phyloP scores from a whole-genome alignment of 805 yeast genomes.

The Saccharomycopsis vini region DNA sequence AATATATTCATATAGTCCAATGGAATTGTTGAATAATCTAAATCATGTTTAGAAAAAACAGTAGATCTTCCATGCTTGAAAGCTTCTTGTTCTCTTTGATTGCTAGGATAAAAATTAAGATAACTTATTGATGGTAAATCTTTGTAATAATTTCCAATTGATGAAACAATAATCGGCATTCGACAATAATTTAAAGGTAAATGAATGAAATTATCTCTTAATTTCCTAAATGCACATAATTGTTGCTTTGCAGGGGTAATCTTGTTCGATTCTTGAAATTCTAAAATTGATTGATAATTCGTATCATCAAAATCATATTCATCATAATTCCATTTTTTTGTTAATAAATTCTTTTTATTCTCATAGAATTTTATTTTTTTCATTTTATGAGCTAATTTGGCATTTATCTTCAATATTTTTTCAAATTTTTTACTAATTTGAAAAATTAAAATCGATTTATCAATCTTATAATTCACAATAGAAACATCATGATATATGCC shows the following conservation, averaged over 20 bases:
- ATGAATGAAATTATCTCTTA: conserved; percentile 12
- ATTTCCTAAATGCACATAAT: conserved; percentile 1
- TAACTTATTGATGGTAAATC: conserved; percentile 15
- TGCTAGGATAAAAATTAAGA: conserved; percentile 4
- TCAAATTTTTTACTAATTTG: conserved; percentile 16
- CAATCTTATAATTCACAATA: conserved; percentile 2
- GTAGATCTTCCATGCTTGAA: conserved; percentile 36
- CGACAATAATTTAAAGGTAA: conserved; percentile 17
- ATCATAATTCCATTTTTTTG: conserved; percentile 37
- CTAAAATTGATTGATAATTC: conserved; percentile 20
- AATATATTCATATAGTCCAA: conserved; percentile 58
- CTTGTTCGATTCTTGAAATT: not conserved
- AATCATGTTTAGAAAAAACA: conserved; percentile 30
- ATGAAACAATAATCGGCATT: conserved; percentile 13
- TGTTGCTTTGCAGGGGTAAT: not conserved
- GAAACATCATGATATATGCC: not conserved
- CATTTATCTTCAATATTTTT: conserved; percentile 15
- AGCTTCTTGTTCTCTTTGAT: conserved; percentile 20
- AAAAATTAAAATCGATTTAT: conserved; percentile 9
- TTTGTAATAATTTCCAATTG: conserved; percentile 12
- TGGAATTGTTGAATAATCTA: conserved; percentile 35
- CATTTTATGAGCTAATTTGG: conserved; percentile 17
- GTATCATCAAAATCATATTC: conserved; percentile 25
- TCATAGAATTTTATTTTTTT: conserved; percentile 24
- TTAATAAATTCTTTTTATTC: conserved; percentile 22